A percentile compares a stretch with the other conserved stretches of the same genome.
Conservation (phyloP, 768 basidiomycete genomes). For the Phanerochaete carnosa region DNA sequence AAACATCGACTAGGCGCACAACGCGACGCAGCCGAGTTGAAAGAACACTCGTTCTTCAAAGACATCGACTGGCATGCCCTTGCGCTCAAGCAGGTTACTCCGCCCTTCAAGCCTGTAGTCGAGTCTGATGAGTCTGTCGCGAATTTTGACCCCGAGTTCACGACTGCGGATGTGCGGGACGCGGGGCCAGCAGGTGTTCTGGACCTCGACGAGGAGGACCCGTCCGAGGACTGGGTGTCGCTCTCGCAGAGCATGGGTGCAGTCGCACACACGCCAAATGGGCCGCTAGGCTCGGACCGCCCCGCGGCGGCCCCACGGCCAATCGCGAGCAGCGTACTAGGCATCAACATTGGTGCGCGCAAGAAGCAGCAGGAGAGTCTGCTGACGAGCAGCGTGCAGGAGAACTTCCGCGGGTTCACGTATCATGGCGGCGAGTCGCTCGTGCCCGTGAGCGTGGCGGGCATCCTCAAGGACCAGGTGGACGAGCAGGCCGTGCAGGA, state of each 20-base stretch:
- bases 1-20: conserved; percentile 91
- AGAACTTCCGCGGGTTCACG: conserved; percentile 95
- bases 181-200: conserved; percentile 47
- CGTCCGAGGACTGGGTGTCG: conserved; percentile 67
- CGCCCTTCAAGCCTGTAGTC: conserved; percentile 96
- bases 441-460: conserved; percentile 36
- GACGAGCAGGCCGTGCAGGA: conserved; percentile 23
- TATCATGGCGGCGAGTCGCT: conserved; percentile 76
- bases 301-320: conserved; percentile 14
- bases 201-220: conserved; percentile 50
- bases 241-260: conserved; percentile 32
- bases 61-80: conserved; percentile 90
- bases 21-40: conserved; percentile 89
- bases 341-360: conserved; percentile 40
- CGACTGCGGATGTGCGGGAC: conserved; percentile 82
- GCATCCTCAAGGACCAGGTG: conserved; percentile 29
- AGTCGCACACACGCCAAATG: conserved; percentile 66
- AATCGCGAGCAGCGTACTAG: conserved; percentile 6
- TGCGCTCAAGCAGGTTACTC: conserved; percentile 83
- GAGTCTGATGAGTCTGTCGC: conserved; percentile 98
- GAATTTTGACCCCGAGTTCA: conserved; percentile 99
- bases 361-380: conserved; percentile 48
- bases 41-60: conserved; percentile 93
- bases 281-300: conserved; percentile 58
- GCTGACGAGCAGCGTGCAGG: conserved; percentile 89